Evolutionary conservation across 2,329 filamentous ascomycete genomes (phyloP), one percentile per base, ranked within the genome.

Genomic region (Aspergillus ruber): DNA sequence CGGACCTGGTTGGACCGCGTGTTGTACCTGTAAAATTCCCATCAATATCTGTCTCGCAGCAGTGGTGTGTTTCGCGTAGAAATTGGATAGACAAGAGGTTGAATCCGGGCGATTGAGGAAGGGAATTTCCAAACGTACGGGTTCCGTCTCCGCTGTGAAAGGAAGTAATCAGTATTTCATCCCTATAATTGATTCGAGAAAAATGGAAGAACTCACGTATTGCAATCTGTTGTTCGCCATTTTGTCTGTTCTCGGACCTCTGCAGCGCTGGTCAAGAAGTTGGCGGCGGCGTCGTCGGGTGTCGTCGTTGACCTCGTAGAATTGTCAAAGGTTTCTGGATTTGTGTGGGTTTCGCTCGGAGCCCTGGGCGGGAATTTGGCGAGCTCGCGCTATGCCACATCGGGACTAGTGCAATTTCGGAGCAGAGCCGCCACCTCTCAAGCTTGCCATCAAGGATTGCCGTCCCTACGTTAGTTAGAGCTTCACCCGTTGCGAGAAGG

Each of bases 1-100:
- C 93, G 87, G 74, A 93, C 91, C 78, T 90, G 89, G 87, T 98
- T 96, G 75, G 88, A 95, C 74, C 81, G 81, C 74, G 91, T 97
- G 85, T 97, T 97, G 88, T 97, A 98, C 73, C 88, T 93, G 69
- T 62, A 56, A 50, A 55, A 54, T 51, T 44, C 48, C 54, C 50
- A 64, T 70, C 65, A 69, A 65, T 61, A 61, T 55, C 39, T 21
- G n/a, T 47, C 42, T 23, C 15, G 20, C 8, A 17, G 36, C 9
- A 39, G 15, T 17, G 13, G 33, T n/a, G 13, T 18, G 6, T 18
- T 39, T 39, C 17, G 15, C 36, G 18, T 12, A 3, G 12, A 20
- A 12, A 18, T 39, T 18, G 9, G 17, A 39, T 21, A 18, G 36
- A 39, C 10, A 39, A 20, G 15, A 20, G 18, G 17, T 20, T 18